Evolutionary conservation across 2,329 filamentous ascomycete genomes (phyloP).

Genomic region (Exophiala sp.): DNA sequence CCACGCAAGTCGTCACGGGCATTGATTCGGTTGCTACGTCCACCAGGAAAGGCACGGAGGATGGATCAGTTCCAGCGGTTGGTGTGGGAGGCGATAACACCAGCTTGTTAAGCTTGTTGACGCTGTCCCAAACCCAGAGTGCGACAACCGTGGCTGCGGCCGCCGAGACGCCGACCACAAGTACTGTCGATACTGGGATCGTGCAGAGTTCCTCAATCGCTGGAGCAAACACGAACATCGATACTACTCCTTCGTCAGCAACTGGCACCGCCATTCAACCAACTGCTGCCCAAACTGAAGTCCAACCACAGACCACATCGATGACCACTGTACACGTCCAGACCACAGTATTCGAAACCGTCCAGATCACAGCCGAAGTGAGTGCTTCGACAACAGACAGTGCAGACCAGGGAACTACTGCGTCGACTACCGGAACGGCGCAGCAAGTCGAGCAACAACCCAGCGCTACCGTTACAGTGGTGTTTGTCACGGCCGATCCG

Average conservation of each 20-base stretch:
- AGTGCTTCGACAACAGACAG: not conserved
- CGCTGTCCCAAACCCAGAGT: constrained; percentile 3
- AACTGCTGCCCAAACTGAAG: not conserved
- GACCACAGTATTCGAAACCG: constrained; percentile 8
- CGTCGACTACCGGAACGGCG: not conserved
- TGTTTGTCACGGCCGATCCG: constrained; percentile 5
- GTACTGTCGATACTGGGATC: not conserved
- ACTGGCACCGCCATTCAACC: not conserved
- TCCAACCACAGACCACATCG: not conserved
- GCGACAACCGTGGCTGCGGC: constrained; percentile 1
- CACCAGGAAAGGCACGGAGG: constrained; percentile 19
- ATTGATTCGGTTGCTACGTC: constrained; percentile 11
- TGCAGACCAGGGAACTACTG: not conserved
- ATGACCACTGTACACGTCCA: constrained; percentile 8
- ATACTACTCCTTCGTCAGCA: not conserved
- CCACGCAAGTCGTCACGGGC: constrained; percentile 8
- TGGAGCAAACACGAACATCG: not conserved
- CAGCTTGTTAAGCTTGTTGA: constrained; percentile 21
- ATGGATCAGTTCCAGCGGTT: constrained; percentile 27
- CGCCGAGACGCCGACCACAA: not conserved
- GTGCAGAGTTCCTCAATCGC: not conserved
- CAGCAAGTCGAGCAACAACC: not conserved
- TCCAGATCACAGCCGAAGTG: constrained; percentile 2
- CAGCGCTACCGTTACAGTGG: constrained; percentile 5
- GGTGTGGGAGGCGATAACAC: constrained; percentile 23